Evolutionary conservation across 2,329 filamentous ascomycete genomes (phyloP), one percentile per base, ranked within the genome.

Genomic region (Neocatenulostroma microsporum): DNA sequence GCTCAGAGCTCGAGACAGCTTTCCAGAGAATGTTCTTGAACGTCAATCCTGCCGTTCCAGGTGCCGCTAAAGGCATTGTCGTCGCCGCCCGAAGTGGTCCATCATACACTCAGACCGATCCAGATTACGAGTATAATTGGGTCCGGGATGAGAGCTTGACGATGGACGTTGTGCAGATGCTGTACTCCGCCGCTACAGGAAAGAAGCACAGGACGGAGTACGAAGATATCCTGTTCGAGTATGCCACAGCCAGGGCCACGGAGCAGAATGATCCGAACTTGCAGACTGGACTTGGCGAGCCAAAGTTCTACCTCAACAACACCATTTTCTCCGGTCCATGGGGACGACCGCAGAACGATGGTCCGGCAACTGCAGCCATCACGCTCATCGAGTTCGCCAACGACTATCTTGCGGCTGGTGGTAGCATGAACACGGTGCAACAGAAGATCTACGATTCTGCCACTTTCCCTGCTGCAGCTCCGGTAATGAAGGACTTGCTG

Each of bases 51-150:
- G 39, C 41, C 21, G 41, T 56, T 15, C 30, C 39, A 14, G 54
- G 50, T 7, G 53, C 49, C 14, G 53, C 43, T 6, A 41, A 49
- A 34, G 56, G 56, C 4, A 51, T 51, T 1, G 54, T 58, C 9
- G 51, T 58, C 12, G 56, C 56, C 3, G 53, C 54, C 24, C 47
- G 51, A 13, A 55, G 52, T 27, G 50, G 48, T 14, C 50, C 49
- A 2, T 45, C 32, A 15, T 55, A 53, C 36, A 37, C 41, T 4
- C 46, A 52, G 18, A 48, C 42, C 10, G 29, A 46, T 11, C 55
- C 55, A 7, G 50, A 56, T 31, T 58, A 58, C 40, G 49, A 46
- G n/a, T 59, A 59, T 38, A 52, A 55, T 34, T 59, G 56, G 54
- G 53, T 56, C 3, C 42, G 54, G 30, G 54, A 57, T 26, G 46